Evolutionary conservation across 164 flowering plant species (phyloP), one percentile per base, ranked within the genome.

Genomic region (Vitis labrusca): DNA sequence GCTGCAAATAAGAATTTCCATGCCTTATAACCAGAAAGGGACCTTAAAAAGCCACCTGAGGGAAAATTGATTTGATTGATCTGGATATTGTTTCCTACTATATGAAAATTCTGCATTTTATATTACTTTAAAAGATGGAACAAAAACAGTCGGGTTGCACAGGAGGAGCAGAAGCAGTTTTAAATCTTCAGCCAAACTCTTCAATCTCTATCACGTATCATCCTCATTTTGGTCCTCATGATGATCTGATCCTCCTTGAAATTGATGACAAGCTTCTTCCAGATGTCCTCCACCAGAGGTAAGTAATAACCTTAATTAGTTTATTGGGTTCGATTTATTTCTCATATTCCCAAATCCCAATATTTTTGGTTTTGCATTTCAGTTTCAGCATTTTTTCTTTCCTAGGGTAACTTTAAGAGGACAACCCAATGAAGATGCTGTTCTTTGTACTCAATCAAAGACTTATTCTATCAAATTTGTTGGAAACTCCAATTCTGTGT

Each of bases 401-500:
- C 54, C 30, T 69, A 94, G 98, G 68, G 88, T 88, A 66, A 77
- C 79, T 5, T 65, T 95, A 47, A 79, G 98, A 83, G 99, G 98
- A 63, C 79, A 90, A 56, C 79, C 81, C 1, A 84, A 87, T 66
- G 99, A 93, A 75, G 97, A 95, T 32, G 94, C 98, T 2, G 94
- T 93, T 62, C 85, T 95, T 37, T 95, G 98, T 75, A 93, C 98
- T n/a, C 67, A 77, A 2, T 84, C 93, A 1, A 87, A 86, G 65
- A 95, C 99, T 16, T 95, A 85, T 64, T 88, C 88, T 2, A 73
- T 95, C 53, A 95, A 95, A 67, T 93, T 82, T 65, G 97, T 93
- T 44, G 93, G 92, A 63, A 92, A 79, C 53, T 93, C 99, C 48
- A 95, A 95, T 77, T 90, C 98, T 29, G 85, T 85, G 9, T 80